Base-by-base conservation (phyloP, 192 early-diverging fungal genomes). In the Chytriomyces hyalinus region DNA sequence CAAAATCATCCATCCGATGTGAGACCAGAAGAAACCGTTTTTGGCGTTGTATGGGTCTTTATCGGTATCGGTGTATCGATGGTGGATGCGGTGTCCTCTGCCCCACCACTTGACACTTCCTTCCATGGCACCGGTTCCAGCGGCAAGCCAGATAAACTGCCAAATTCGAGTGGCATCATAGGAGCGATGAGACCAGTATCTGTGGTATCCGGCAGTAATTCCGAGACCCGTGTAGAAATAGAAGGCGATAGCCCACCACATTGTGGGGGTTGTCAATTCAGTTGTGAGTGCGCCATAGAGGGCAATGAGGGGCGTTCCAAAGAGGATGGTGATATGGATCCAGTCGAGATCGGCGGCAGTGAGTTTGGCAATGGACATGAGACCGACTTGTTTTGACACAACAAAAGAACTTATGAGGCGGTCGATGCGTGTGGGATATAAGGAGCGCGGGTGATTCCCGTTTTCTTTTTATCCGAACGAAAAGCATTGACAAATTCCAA, bases 161-260 rank as follows among this genome's bases (percentile, higher is more conserved):
- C 81, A 81, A 5, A 81, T 72, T 11, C 65, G 64, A 24, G 76
- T 43, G 9, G 87, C 87, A 11, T 87, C 83, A 66, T 84, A 89
- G 5, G 86, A 80, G 17, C 83, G 79, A 67, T 89, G 87, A 2
- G 80, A 73, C 87, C 87, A 89, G 64, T 80, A 78, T n/a, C 87
- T 80, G 73, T 89, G 87, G 81, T 89, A 87, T 10, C 87, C 87
- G 70, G 93, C 96, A 13, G 87, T 89, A 78, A 89, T 89, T 28
- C 86, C 95, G 46, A 96, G 81, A 0, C 93, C 95, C 11, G 94
- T 95, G 57, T 89, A 70, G 67, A 89, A 90, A 75, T 95, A 95
- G 75, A 90, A 95, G 2, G 86, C 46, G n/a, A 92, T 49, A 5
- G 90, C 76, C 84, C 91, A 95, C 68, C 92, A 78, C 45, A 91